These are phyloP conservation scores for Amanita thiersii DNA, from an alignment of 768 basidiomycete species.

Conservation along the genomic window DNA sequence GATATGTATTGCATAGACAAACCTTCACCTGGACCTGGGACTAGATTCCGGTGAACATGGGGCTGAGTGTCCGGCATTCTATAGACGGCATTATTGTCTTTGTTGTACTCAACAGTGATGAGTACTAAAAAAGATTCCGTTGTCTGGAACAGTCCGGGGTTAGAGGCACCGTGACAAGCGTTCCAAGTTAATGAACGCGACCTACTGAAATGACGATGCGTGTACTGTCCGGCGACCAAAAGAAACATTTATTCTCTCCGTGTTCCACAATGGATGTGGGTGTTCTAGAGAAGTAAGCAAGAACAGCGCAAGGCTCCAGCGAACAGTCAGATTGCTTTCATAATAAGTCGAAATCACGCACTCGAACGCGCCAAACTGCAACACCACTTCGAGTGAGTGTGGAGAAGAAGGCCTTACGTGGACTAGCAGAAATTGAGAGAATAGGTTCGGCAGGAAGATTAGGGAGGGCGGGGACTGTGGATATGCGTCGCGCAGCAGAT, in stretches of 20 bases:
- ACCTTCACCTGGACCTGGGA: slow-evolving; percentile 77
- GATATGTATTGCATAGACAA: slow-evolving; percentile 58
- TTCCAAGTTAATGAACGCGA: slow-evolving; percentile 7
- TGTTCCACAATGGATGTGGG: slow-evolving; percentile 72
- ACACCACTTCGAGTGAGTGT: slow-evolving; percentile 64
- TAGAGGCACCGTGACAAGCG: neutral
- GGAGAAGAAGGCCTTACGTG: slow-evolving; percentile 73
- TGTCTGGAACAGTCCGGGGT: slow-evolving; percentile 45
- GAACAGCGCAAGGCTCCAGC: slow-evolving; percentile 57
- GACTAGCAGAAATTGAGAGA: slow-evolving; percentile 53
- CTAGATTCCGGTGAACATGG: slow-evolving; percentile 57
- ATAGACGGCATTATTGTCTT: slow-evolving; percentile 43
- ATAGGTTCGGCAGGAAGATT: slow-evolving; percentile 51
- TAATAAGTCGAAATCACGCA: slow-evolving; percentile 25
- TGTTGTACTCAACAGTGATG: slow-evolving; percentile 52
- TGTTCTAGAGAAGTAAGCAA: slow-evolving; percentile 72
- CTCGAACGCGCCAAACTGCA: slow-evolving; percentile 77
- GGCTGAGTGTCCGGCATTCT: slow-evolving; percentile 42
- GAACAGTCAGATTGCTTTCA: slow-evolving; percentile 6
- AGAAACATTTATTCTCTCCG: slow-evolving; percentile 66
- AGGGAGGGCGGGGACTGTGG: slow-evolving; percentile 61
- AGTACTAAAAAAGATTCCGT: slow-evolving; percentile 73
- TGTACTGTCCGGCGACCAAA: slow-evolving; percentile 81
- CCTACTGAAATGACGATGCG: slow-evolving; percentile 75
- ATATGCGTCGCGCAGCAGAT: slow-evolving; percentile 66